Conservation (phyloP, 176 grass and related monocot species). For the Eremochloa ophiuroides region DNA sequence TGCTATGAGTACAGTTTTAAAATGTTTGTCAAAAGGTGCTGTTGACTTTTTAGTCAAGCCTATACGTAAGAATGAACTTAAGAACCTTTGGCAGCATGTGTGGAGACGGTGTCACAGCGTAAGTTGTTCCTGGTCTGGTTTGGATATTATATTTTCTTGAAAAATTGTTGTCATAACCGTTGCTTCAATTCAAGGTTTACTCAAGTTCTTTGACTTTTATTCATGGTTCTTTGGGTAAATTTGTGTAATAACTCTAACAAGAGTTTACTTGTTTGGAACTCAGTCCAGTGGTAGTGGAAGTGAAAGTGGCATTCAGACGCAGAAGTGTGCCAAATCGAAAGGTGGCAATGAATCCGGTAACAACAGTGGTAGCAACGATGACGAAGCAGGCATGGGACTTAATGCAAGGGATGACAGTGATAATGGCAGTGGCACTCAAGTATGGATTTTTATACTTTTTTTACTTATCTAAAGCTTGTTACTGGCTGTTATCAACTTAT, state of each 20-base stretch:
- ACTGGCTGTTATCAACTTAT: neutral
- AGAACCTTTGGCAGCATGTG: slow-evolving; percentile 93
- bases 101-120: slow-evolving; percentile 87
- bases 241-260: slow-evolving; percentile 12
- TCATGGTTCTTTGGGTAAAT: neutral
- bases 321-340: slow-evolving; percentile 57
- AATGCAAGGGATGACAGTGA: slow-evolving; percentile 78
- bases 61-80: slow-evolving; percentile 94
- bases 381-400: slow-evolving; percentile 43
- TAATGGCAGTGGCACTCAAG: slow-evolving; percentile 85
- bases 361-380: slow-evolving; percentile 49
- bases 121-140: slow-evolving; percentile 39
- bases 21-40: slow-evolving; percentile 88
- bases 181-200: neutral
- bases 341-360: slow-evolving; percentile 44
- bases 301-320: slow-evolving; percentile 84
- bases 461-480: slow-evolving; percentile 14
- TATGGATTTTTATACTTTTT: slow-evolving; percentile 29
- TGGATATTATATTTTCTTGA: neutral
- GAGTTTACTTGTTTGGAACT: slow-evolving; percentile 25
- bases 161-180: neutral
- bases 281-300: slow-evolving; percentile 93
- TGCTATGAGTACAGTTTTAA: slow-evolving; percentile 75
- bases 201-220: neutral
- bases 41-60: slow-evolving; percentile 98